These are phyloP conservation scores for Kazachstania taianensis DNA, from an alignment of 805 yeast species.

Conservation along the genomic window DNA sequence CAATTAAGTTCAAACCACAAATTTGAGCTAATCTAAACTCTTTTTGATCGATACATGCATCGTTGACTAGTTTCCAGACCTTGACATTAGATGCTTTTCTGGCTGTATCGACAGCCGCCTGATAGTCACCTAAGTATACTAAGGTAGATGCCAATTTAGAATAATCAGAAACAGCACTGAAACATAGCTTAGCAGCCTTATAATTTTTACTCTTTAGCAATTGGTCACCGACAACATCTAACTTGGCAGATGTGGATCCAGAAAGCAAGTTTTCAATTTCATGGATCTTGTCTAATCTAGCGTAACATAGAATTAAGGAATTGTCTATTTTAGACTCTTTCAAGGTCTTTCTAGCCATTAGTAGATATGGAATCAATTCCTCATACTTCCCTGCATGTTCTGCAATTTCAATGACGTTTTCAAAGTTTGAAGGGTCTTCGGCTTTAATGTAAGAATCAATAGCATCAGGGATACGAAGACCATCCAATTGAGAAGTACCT, in stretches of 20 bases:
- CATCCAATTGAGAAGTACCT: constrained; percentile 93
- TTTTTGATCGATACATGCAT: constrained; percentile 88
- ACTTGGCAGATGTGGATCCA: constrained; percentile 85
- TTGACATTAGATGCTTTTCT: constrained; percentile 89
- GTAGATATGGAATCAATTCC: constrained; percentile 75
- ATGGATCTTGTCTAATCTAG: constrained; percentile 58
- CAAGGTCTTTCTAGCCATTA: constrained; percentile 83
- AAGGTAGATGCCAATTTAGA: constrained; percentile 94
- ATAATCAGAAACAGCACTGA: constrained; percentile 80
- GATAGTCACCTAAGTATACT: constrained; percentile 85
- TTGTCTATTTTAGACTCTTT: constrained; percentile 93
- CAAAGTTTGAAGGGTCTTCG: constrained; percentile 80
- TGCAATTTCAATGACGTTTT: constrained; percentile 86
- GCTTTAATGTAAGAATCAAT: constrained; percentile 87
- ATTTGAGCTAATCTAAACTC: constrained; percentile 97
- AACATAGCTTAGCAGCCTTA: constrained; percentile 86
- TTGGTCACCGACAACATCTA: constrained; percentile 86
- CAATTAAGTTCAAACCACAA: constrained; percentile 93
- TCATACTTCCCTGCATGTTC: constrained; percentile 95
- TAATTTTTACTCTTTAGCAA: constrained; percentile 72
- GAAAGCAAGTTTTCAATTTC: constrained; percentile 81
- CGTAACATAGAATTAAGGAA: constrained; percentile 79
- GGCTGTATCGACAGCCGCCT: constrained; percentile 96
- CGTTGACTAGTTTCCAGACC: constrained; percentile 97
- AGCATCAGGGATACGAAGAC: constrained; percentile 84